These are phyloP conservation scores for Lindgomyces ingoldianus DNA, from an alignment of 495 filamentous ascomycete species.

Conservation along the genomic window DNA sequence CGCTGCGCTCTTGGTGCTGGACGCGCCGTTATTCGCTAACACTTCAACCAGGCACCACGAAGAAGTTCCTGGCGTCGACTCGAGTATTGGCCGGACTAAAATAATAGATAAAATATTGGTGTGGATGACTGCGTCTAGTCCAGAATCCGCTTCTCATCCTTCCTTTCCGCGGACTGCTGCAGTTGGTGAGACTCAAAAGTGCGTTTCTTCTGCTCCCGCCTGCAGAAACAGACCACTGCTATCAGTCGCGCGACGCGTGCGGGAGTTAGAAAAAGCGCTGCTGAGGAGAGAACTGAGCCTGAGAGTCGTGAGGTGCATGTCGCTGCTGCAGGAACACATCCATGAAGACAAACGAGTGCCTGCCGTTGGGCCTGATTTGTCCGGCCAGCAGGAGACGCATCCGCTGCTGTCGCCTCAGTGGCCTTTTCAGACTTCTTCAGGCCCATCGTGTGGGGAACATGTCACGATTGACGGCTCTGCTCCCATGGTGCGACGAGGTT, in stretches of 20 bases:
- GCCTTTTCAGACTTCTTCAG: background rate
- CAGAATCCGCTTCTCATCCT: background rate
- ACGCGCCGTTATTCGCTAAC: slow-evolving; percentile 27
- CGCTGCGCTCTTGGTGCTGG: background rate
- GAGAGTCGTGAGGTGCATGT: background rate
- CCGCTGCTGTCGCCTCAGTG: background rate
- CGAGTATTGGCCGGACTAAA: background rate
- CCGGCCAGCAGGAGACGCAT: slow-evolving; percentile 17
- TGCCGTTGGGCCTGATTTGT: slow-evolving; percentile 27
- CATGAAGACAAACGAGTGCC: background rate
- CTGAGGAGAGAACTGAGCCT: background rate
- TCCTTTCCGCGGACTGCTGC: background rate
- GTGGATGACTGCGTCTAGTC: slow-evolving; percentile 25
- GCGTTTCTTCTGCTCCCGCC: background rate
- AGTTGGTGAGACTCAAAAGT: slow-evolving; percentile 6
- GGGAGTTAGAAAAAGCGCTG: background rate
- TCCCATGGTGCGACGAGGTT: slow-evolving; percentile 26
- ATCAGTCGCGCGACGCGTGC: background rate
- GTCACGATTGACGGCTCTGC: slow-evolving; percentile 4
- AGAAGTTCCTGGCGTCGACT: too few species aligned
- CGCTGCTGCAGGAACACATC: slow-evolving; percentile 29
- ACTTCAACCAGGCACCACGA: too few species aligned
- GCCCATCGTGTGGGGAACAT: slow-evolving; percentile 18
- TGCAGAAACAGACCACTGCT: slow-evolving; percentile 1
- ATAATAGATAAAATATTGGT: background rate